Evolutionary conservation across 495 filamentous ascomycete species (phyloP).

Genomic region (Penicillium daleae): DNA sequence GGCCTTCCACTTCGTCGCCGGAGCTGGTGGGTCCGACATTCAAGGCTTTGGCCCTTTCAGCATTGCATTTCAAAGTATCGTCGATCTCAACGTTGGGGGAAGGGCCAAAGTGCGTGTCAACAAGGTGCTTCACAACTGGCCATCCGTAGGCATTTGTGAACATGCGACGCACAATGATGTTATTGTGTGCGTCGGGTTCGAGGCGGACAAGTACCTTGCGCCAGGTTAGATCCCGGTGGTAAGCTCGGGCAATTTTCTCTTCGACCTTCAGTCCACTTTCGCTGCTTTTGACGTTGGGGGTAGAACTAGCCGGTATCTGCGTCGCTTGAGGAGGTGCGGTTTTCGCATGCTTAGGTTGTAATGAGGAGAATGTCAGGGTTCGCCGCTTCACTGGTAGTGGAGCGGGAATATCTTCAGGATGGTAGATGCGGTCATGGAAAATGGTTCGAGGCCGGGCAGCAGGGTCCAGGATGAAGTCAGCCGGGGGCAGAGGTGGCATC

Average conservation of each 20-base stretch:
- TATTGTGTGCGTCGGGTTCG: conserved; percentile 98
- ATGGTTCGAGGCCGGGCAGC: conserved; percentile 85
- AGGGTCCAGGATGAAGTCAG: conserved; percentile 80
- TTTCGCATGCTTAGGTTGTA: conserved; percentile 45
- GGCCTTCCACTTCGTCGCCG: conserved; percentile 54
- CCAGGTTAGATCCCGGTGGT: conserved; percentile 89
- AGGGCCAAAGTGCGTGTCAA: conserved; percentile 88
- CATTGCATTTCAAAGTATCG: conserved; percentile 57
- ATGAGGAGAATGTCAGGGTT: conserved; percentile 43
- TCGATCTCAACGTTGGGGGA: conserved; percentile 58
- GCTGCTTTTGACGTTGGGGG: conserved; percentile 25
- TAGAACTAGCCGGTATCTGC: conserved; percentile 19
- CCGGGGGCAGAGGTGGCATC: conserved; percentile 82
- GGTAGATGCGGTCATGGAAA: conserved; percentile 95
- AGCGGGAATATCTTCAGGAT: conserved; percentile 89
- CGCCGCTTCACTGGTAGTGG: conserved; percentile 66
- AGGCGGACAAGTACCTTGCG: conserved; percentile 93
- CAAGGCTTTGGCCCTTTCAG: conserved; percentile 54
- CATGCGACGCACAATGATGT: conserved; percentile 92
- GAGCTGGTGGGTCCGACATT: conserved; percentile 35
- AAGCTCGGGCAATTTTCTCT: conserved; percentile 95
- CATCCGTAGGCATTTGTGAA: conserved; percentile 98
- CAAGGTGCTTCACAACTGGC: conserved; percentile 92
- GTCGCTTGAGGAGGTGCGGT: conserved; percentile 14
- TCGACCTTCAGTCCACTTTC: conserved; percentile 78